Conservation (phyloP, 371 early-diverging fungal species). For the Apophysomyces ossiformis region DNA sequence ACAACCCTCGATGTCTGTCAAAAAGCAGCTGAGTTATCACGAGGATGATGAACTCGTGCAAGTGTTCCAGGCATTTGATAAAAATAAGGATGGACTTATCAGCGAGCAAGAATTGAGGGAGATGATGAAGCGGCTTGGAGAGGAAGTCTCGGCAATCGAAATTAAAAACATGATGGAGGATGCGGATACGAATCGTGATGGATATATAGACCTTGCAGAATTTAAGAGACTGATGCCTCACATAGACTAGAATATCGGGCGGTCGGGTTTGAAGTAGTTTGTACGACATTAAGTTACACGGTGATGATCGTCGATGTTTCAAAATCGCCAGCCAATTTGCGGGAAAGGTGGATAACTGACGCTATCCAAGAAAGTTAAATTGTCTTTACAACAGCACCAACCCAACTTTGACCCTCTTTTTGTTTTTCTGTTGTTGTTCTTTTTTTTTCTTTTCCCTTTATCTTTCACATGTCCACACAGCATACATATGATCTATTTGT, state of each 20-base stretch:
- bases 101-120: slow-evolving; percentile 66
- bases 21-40: slow-evolving; percentile 32
- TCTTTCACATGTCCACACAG: slow-evolving; percentile 1
- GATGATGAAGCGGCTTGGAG: slow-evolving; percentile 70
- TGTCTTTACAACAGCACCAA: not conserved
- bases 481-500: slow-evolving; percentile 1
- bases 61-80: slow-evolving; percentile 73
- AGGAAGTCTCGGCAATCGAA: slow-evolving; percentile 70
- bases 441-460: not conserved
- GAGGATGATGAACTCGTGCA: slow-evolving; percentile 64
- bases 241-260: slow-evolving; percentile 12
- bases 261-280: not conserved
- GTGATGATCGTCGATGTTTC: slow-evolving; percentile 2
- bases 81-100: slow-evolving; percentile 70
- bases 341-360: not conserved
- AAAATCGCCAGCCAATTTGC: not conserved
- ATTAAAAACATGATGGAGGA: slow-evolving; percentile 81
- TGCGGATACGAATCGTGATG: slow-evolving; percentile 73
- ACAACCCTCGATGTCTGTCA: slow-evolving; percentile 14
- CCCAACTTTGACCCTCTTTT: not conserved
- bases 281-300: not conserved
- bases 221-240: slow-evolving; percentile 54
- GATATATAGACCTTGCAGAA: slow-evolving; percentile 55
- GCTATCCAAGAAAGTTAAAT: slow-evolving; percentile 8
- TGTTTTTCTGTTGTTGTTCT: not conserved